A percentile compares a stretch with the other conserved stretches of the same genome.
Evolutionary conservation across 345 rosid genomes (phyloP).

Genomic region (Syzygium aqueum): DNA sequence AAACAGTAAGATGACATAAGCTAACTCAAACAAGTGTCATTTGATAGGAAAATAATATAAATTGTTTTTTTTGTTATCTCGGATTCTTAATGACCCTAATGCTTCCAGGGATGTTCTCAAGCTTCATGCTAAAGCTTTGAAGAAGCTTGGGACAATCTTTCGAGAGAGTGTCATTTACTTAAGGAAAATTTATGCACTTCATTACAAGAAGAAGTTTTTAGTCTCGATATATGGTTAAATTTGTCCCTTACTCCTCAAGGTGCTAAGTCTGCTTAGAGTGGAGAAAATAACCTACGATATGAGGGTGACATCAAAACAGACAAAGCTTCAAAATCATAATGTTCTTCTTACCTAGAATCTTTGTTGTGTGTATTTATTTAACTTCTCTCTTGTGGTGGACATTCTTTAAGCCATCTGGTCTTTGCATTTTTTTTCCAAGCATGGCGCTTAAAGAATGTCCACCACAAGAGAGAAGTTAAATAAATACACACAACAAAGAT

Average conservation of each 20-base stretch:
- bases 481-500: neutral
- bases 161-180: slow-evolving; percentile 38
- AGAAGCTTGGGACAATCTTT: slow-evolving; percentile 80
- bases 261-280: slow-evolving; percentile 55
- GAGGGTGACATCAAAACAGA: slow-evolving; percentile 20
- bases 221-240: neutral
- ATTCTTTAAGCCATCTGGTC: neutral
- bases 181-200: neutral
- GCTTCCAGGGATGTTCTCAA: slow-evolving; percentile 56
- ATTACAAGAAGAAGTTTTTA: neutral
- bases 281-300: slow-evolving; percentile 72
- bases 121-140: slow-evolving; percentile 59
- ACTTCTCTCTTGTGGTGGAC: neutral
- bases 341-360: neutral
- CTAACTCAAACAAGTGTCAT: neutral
- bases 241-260: slow-evolving; percentile 41
- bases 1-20: neutral
- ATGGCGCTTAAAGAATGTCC: neutral
- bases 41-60: neutral
- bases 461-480: neutral
- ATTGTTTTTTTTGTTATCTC: neutral
- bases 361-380: neutral
- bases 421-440: neutral
- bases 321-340: slow-evolving; percentile 22
- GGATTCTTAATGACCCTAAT: slow-evolving; percentile 84